A percentile compares a stretch with the other conserved stretches of the same genome.
phyloP scores from a whole-genome alignment of 1,139 yeast genomes.

The Kluyveromyces sp. region DNA sequence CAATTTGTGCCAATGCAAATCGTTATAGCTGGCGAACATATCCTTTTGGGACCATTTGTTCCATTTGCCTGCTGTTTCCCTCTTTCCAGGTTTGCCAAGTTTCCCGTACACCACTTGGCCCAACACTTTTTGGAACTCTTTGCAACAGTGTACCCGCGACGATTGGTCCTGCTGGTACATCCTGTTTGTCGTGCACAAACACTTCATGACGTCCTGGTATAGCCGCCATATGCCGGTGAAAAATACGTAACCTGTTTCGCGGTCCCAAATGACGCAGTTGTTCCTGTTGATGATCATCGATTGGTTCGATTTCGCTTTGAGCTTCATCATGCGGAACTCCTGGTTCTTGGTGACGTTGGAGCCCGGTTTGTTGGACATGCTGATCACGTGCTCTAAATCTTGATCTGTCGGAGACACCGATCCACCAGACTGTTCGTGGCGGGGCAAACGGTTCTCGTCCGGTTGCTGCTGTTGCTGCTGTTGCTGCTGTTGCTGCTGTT shows the following conservation, averaged over 20 bases:
- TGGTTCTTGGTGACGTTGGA: constrained; percentile 22
- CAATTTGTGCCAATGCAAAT: constrained; percentile 27
- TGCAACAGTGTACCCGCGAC: constrained; percentile 1
- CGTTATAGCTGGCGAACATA: constrained; percentile 16
- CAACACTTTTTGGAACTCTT: constrained; percentile 4
- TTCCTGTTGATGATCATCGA: constrained; percentile 23
- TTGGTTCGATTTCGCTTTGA: constrained; percentile 16
- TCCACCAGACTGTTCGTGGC: not conserved
- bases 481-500: no score
- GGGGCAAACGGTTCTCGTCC: not conserved
- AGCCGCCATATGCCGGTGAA: constrained; percentile 84
- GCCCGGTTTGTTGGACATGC: not conserved
- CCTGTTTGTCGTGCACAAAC: constrained; percentile 3
- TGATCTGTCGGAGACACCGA: not conserved
- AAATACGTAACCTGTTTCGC: constrained; percentile 80
- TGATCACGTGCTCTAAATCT: not conserved
- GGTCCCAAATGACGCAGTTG: constrained; percentile 82
- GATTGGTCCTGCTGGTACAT: constrained; percentile 3
- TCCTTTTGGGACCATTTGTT: constrained; percentile 2
- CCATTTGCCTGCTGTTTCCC: constrained; percentile 1
- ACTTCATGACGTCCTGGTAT: constrained; percentile 28
- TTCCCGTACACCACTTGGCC: constrained; percentile 2
- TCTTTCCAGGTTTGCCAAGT: not conserved
- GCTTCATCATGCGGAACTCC: constrained; percentile 25
- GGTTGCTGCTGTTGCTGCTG: not conserved